Base-by-base conservation (phyloP, 306 rosid genomes). In the Corylus heterophylla region DNA sequence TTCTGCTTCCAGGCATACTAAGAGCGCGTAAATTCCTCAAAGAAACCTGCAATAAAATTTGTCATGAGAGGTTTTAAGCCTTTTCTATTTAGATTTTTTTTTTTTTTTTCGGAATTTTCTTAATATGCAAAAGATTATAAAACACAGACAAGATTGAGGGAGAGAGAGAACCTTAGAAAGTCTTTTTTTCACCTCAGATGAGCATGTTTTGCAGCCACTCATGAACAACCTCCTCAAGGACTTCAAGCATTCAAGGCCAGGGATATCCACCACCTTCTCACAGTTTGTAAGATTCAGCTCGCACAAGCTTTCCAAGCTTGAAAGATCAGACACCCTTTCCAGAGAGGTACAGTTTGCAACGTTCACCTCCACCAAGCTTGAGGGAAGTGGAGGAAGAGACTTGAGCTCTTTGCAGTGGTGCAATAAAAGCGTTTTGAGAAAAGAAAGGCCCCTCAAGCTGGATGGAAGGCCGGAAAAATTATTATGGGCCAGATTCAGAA, bases 321-420 rank as follows among this genome's bases (percentile, higher is more conserved):
- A 87, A 48, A 92, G 12, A 75, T 87, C 90, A n/a, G 79, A 71
- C 4, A 90, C 71, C 48, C 62, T 82, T 74, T 87, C 90, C 63
- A 92, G 76, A 45, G 85, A 59, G 14, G 20, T 79, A 37, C 94
- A 90, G 78, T 87, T 76, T 52, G 88, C 87, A 74, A 72, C 83
- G 54, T 87, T 77, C 67, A 92, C 55, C 81, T 50, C 59, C 39
- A 78, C 13, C 88, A 92, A 81, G 80, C 91, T 87, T 8, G 94
- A 81, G 68, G 97, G 94, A 87, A 90, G 91, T 25, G 83, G 73
- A 37, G 97, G 97, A 11, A 92, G 80, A 80, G 87, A 83, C 72
- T 52, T 76, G 54, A 92, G 87, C 54, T 84, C 52, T 5, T 27
- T 61, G 64, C 94, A 92, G 31, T 84, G 68, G 47, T 75, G 22